A percentile compares a stretch with the other conserved stretches of the same genome.
Conservation (phyloP, 148 eudicot genomes). For the Camellia sinensis region DNA sequence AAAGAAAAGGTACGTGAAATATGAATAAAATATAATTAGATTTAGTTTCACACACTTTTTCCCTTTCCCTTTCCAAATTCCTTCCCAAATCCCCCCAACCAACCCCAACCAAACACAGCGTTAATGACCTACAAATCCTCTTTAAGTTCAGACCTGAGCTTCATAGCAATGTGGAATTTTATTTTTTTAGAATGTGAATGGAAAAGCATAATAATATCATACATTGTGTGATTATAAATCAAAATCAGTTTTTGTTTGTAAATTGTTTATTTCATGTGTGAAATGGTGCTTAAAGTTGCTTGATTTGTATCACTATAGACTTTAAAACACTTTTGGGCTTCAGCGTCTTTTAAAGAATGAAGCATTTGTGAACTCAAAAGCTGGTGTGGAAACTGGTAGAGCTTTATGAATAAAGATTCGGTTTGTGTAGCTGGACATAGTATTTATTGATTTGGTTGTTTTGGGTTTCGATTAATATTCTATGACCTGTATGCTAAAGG, state of each 20-base stretch:
- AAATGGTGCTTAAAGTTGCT: conserved; percentile 1
- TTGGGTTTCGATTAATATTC: neutral
- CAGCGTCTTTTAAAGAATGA: neutral
- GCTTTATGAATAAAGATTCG: neutral
- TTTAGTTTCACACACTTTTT: too few relatives aligned
- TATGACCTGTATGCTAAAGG: neutral
- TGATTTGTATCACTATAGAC: neutral
- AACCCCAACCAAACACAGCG: too few relatives aligned
- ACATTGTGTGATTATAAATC: neutral
- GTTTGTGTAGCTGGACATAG: neutral
- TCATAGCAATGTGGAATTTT: neutral
- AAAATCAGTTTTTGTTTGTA: neutral
- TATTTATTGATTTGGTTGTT: neutral
- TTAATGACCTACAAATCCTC: neutral
- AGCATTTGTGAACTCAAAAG: neutral
- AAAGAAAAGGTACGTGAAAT: too few relatives aligned
- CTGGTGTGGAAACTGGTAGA: neutral
- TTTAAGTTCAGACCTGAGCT: neutral
- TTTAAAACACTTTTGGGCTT: neutral
- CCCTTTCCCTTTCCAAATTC: too few relatives aligned
- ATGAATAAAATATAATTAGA: too few relatives aligned
- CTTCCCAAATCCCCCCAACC: too few relatives aligned
- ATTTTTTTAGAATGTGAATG: neutral
- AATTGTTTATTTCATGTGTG: neutral
- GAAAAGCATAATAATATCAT: neutral